Conservation (phyloP, 139 green algal genomes). For the Parachlorella kessleri region DNA sequence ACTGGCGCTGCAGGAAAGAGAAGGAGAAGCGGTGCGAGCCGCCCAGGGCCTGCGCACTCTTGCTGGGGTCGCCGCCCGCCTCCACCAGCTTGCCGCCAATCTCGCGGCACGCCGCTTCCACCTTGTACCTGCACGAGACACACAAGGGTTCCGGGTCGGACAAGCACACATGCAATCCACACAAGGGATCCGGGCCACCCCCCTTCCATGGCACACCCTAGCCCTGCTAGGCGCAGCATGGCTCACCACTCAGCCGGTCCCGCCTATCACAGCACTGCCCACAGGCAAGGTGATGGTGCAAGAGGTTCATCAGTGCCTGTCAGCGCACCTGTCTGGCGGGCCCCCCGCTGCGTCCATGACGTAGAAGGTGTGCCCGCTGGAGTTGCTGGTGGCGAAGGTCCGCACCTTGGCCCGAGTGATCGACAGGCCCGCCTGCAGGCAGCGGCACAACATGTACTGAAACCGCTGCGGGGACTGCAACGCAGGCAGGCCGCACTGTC, state of each 20-base stretch:
- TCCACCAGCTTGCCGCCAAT: constrained; percentile 57
- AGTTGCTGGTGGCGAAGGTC: constrained; percentile 48
- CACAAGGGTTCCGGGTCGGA: too few species aligned
- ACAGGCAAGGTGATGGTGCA: too few species aligned
- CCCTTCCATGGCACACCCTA: too few species aligned
- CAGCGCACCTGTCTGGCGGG: constrained; percentile 32
- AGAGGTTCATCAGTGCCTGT: too few species aligned
- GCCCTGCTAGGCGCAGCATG: too few species aligned
- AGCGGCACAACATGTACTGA: neutral
- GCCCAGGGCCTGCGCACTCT: neutral
- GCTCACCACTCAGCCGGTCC: too few species aligned
- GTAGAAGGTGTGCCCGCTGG: constrained; percentile 63
- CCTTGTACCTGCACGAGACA: constrained; percentile 3
- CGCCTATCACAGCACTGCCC: too few species aligned
- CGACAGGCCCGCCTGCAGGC: constrained; percentile 32
- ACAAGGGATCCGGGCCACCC: too few species aligned
- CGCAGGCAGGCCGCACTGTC: too few species aligned
- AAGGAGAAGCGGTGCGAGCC: constrained; percentile 48
- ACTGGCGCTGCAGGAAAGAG: constrained; percentile 40
- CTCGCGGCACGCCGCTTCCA: constrained; percentile 45
- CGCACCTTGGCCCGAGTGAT: constrained; percentile 64
- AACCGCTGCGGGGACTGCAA: too few species aligned
- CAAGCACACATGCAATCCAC: too few species aligned
- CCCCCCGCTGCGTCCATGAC: constrained; percentile 47
- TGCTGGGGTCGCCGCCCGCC: constrained; percentile 9